Conservation (phyloP, 768 basidiomycete species). For the Psilocybe azurescens region DNA sequence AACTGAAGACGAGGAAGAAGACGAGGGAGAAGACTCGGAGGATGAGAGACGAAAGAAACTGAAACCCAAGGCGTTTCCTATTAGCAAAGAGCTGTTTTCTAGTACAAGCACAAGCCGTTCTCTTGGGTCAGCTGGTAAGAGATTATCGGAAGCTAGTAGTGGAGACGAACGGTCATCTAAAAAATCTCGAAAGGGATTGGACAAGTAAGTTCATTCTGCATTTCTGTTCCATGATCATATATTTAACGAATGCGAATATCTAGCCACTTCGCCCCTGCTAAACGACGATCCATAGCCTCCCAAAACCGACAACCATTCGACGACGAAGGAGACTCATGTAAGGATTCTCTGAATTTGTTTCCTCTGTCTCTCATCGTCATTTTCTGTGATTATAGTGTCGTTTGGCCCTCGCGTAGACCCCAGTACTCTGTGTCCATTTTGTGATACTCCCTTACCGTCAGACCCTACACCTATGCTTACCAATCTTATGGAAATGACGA, state of each 20-base stretch:
- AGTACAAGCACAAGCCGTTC: slow-evolving; percentile 26
- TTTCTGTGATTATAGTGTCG: slow-evolving; percentile 44
- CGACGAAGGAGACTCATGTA: slow-evolving; percentile 50
- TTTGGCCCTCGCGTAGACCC: slow-evolving; percentile 62
- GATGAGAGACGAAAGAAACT: slow-evolving; percentile 12
- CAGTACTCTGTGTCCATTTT: slow-evolving; percentile 77
- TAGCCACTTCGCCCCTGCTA: slow-evolving; percentile 17
- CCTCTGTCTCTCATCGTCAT: neutral
- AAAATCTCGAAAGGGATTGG: slow-evolving; percentile 34
- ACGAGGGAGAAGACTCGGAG: neutral
- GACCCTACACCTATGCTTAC: slow-evolving; percentile 63
- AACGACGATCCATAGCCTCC: slow-evolving; percentile 10
- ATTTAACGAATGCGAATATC: neutral
- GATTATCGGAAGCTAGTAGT: slow-evolving; percentile 31
- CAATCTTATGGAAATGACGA: slow-evolving; percentile 56
- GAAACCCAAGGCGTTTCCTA: slow-evolving; percentile 35
- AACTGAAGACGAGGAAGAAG: slow-evolving; percentile 17
- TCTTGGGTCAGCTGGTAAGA: slow-evolving; percentile 21
- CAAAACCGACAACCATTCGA: slow-evolving; percentile 17
- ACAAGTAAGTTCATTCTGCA: slow-evolving; percentile 16
- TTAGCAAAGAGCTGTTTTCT: slow-evolving; percentile 50
- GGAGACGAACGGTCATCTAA: slow-evolving; percentile 33
- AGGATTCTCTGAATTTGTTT: slow-evolving; percentile 16
- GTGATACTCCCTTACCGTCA: slow-evolving; percentile 71
- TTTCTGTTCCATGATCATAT: neutral